Evolutionary conservation across 805 yeast genomes (phyloP), one percentile per base, ranked within the genome.

Genomic region (Metschnikowia corniflorae): DNA sequence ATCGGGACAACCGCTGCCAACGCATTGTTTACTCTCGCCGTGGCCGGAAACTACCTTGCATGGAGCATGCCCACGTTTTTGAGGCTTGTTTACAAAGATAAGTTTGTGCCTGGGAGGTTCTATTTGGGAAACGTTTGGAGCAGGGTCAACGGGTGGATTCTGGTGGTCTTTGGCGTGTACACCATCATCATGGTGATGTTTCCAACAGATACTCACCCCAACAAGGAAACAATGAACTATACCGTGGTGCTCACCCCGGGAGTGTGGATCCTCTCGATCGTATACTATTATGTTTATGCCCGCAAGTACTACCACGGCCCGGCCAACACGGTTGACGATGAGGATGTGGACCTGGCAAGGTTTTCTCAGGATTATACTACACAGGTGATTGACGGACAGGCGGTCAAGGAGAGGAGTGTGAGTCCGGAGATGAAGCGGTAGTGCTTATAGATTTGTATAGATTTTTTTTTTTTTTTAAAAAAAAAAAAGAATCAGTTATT

Each of bases 61-160:
- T 77, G 86, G 84, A 66, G 75, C 34, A 63, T 69, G 29, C 87
- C 88, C 16, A 71, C 78, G 16, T 28, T 54, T 69, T 16, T 78
- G 39, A 65, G 76, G 35, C 35, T 52, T 29, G 60, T 76, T 33
- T 63, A 63, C 24, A 62, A 62, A 36, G 58, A 61, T 9, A 61
- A 73, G 30, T 79, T 80, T 49, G 63, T 53, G 10, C 86, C 86
- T 2, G 93, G 91, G 4, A 77, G 78, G 5, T 82, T 82, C 53
- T 73, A 76, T 53, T 54, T 80, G 28, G 91, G 91, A 21, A 60
- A 63, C 10, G 33, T 55, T 18, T 49, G 64, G 54, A 71, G 78
- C 8, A 68, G 67, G 15, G 50, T 57, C 7, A 56, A 78, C 25
- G 73, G 75, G 33, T 52, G 70, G 55, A 50, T 68, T 15, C 68